phyloP scores from a whole-genome alignment of 2,329 filamentous ascomycete genomes.

The Purpureocillium lavendulum region DNA sequence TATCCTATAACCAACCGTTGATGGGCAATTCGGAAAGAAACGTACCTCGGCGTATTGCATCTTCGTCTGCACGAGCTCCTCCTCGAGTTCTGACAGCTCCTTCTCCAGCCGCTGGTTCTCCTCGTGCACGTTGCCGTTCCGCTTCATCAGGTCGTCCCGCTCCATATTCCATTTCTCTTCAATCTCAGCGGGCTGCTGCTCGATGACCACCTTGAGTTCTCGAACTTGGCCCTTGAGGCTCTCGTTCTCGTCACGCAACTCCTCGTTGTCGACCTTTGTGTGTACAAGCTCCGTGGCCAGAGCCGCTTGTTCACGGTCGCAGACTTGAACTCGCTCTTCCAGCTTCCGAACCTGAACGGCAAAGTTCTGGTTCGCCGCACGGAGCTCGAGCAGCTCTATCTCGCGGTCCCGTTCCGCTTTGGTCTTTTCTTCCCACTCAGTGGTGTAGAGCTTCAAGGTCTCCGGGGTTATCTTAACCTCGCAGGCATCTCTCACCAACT shows the following conservation, averaged over 20 bases:
- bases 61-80: constrained; percentile 86
- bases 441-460: constrained; percentile 68
- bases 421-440: constrained; percentile 89
- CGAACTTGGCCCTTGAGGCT: constrained; percentile 75
- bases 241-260: constrained; percentile 83
- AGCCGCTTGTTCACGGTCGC: constrained; percentile 83
- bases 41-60: constrained; percentile 91
- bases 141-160: constrained; percentile 85
- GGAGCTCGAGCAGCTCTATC: constrained; percentile 68
- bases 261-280: constrained; percentile 88
- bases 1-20: neutral
- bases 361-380: constrained; percentile 56
- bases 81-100: constrained; percentile 84
- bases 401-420: constrained; percentile 76
- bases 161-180: constrained; percentile 75
- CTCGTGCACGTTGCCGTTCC: constrained; percentile 88
- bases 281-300: constrained; percentile 87
- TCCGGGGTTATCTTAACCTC: constrained; percentile 78
- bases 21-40: constrained; percentile 10
- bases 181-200: constrained; percentile 82
- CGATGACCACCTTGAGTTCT: constrained; percentile 78
- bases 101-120: constrained; percentile 86
- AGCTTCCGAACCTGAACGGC: constrained; percentile 72
- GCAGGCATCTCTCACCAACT: constrained; percentile 88
- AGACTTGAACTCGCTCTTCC: constrained; percentile 80